These are phyloP conservation scores for Santalum album DNA, from an alignment of 164 flowering plant genomes.

Conservation along the genomic window DNA sequence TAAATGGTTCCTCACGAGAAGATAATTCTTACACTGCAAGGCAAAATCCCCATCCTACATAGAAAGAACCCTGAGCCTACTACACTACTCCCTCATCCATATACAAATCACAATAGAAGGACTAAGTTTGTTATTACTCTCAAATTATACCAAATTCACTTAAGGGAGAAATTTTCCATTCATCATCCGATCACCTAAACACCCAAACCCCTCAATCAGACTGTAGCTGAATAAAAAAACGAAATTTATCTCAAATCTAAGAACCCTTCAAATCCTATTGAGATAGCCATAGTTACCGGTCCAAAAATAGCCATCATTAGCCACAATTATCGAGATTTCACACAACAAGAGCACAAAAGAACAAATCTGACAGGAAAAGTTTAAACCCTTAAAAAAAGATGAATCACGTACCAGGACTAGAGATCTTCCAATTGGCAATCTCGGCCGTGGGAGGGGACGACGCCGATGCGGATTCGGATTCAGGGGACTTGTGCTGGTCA, in stretches of 20 bases:
- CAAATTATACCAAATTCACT: not conserved
- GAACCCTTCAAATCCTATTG: too few species aligned
- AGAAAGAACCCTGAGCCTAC: too few species aligned
- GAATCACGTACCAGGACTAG: slow-evolving; percentile 71
- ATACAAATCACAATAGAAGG: too few species aligned
- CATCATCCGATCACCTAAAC: not conserved
- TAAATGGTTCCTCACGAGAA: too few species aligned
- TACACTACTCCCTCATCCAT: too few species aligned
- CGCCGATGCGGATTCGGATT: slow-evolving; percentile 11
- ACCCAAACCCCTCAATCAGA: not conserved
- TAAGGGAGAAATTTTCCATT: not conserved
- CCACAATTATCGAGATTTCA: not conserved
- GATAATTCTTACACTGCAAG: too few species aligned
- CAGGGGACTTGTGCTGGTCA: slow-evolving; percentile 47
- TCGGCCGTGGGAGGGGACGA: slow-evolving; percentile 29
- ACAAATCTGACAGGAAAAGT: not conserved
- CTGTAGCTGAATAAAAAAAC: too few species aligned
- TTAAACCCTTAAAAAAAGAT: not conserved
- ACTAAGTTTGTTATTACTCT: not conserved
- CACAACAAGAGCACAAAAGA: too few species aligned
- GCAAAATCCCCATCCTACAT: too few species aligned
- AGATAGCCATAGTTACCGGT: too few species aligned
- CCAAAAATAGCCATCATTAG: too few species aligned
- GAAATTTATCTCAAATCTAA: too few species aligned
- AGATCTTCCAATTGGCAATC: slow-evolving; percentile 81